Evolutionary conservation across 768 basidiomycete species (phyloP).

Genomic region (Austroboletus festivus): DNA sequence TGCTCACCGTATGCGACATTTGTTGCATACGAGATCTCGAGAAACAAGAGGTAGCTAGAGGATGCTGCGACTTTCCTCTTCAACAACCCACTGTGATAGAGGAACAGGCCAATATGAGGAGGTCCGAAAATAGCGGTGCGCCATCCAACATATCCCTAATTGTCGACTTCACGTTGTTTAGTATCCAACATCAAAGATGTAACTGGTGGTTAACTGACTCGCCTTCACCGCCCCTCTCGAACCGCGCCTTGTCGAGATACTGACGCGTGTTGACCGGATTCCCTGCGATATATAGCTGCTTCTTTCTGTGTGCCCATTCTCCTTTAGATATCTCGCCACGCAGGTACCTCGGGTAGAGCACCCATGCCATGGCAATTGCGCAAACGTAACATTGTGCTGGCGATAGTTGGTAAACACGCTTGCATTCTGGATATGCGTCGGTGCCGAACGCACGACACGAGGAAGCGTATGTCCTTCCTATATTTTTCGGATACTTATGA

Average conservation of each 20-base stretch:
- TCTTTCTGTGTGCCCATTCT: conserved; percentile 50
- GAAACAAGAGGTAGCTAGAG: conserved; percentile 40
- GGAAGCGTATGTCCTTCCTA: conserved; percentile 61
- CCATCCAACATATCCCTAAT: neutral
- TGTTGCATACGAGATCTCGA: neutral
- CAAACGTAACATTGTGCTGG: conserved; percentile 44
- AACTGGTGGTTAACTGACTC: conserved; percentile 43
- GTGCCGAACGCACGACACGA: conserved; percentile 30
- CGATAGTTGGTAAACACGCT: conserved; percentile 39
- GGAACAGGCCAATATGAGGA: conserved; percentile 47
- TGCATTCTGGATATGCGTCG: conserved; percentile 31
- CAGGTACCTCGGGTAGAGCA: conserved; percentile 46
- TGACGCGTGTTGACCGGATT: conserved; percentile 52
- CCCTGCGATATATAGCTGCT: conserved; percentile 46
- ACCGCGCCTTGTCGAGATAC: conserved; percentile 47
- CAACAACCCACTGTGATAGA: conserved; percentile 39
- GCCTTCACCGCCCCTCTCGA: conserved; percentile 38
- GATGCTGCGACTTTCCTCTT: conserved; percentile 33
- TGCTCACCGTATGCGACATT: neutral
- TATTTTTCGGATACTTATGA: neutral
- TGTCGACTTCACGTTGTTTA: neutral
- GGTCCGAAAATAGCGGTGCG: conserved; percentile 38
- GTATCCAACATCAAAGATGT: conserved; percentile 45
- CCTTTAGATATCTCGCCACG: conserved; percentile 45
- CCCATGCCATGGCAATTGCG: conserved; percentile 52